Evolutionary conservation across 768 basidiomycete genomes (phyloP), one percentile per base, ranked within the genome.

Genomic region (Termitomyces sp.): DNA sequence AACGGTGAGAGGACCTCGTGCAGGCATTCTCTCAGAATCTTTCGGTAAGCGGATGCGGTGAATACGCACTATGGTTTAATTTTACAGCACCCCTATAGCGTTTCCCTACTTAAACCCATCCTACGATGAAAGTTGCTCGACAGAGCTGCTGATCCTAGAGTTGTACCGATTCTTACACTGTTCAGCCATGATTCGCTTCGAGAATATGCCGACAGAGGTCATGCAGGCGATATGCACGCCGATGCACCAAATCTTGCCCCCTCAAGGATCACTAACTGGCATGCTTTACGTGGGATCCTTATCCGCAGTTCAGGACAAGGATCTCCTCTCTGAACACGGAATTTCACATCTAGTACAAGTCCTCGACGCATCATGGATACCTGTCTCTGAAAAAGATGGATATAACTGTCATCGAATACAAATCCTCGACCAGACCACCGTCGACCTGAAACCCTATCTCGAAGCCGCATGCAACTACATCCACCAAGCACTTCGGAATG

Each of bases 201-300:
- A 90, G 69, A 81, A 77, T 55, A 74, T 90, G 59, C 78, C 88
- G 13, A 81, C 84, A 29, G 88, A 90, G 64, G 86, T 90, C 49
- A 83, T 87, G 79, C 86, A 89, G 68, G 85, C 89, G 7, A 88
- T 91, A 84, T 90, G 88, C 74, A 91, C 88, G 0, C 89, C 89
- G 0, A 90, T 91, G 89, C 88, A 91, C 71, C 79, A 80, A 61
- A 82, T 91, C 65, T 74, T 89, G 13, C 57, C 76, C 0, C 77
- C 80, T 14, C 66, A 68, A 18, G 58, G 63, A 5, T 62, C 66
- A 43, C 53, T 62, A 26, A 64, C 68, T 3, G 88, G 89, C 46
- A 73, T 77, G 0, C 84, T 91, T 56, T 90, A 84, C 71, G 76
- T 91, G 53, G 89, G 84, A 43, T 84, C 84, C 56, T 72, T 86